Percentiles rank a stretch among this genome's conserved stretches.
Evolutionary conservation across 176 grass and related monocot species (phyloP).

Genomic region (Cocos nucifera): DNA sequence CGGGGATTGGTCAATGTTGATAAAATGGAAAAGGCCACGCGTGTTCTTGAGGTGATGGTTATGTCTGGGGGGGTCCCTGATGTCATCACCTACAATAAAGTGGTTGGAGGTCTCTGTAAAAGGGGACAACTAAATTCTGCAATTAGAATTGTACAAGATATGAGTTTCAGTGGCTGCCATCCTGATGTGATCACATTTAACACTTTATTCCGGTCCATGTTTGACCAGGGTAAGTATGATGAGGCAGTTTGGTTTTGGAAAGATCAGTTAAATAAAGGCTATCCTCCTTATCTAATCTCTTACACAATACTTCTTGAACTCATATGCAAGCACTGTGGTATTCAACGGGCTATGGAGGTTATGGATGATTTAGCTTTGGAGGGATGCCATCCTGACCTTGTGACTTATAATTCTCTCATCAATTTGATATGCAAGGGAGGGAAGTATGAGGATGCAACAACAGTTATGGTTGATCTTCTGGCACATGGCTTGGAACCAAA

Average conservation of each 20-base stretch:
- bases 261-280: constrained; percentile 48
- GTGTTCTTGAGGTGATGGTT: constrained; percentile 48
- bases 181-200: constrained; percentile 64
- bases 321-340: constrained; percentile 50
- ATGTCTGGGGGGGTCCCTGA: constrained; percentile 58
- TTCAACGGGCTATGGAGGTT: constrained; percentile 33
- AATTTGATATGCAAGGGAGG: constrained; percentile 55
- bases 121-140: constrained; percentile 39
- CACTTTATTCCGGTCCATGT: constrained; percentile 72
- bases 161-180: constrained; percentile 45
- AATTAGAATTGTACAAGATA: constrained; percentile 33
- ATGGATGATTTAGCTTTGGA: constrained; percentile 51
- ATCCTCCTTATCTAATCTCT: constrained; percentile 50
- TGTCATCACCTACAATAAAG: constrained; percentile 65
- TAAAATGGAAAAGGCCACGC: constrained; percentile 39
- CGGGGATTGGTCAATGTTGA: constrained; percentile 47
- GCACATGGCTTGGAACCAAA: constrained; percentile 50
- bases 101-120: constrained; percentile 46
- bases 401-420: constrained; percentile 62
- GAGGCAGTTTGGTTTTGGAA: constrained; percentile 60
- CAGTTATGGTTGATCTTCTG: constrained; percentile 34
- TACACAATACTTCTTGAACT: constrained; percentile 63
- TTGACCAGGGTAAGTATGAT: constrained; percentile 34
- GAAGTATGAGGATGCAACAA: constrained; percentile 34
- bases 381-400: constrained; percentile 48